Conservation (phyloP, 805 yeast genomes). For the Candida ovalis region DNA sequence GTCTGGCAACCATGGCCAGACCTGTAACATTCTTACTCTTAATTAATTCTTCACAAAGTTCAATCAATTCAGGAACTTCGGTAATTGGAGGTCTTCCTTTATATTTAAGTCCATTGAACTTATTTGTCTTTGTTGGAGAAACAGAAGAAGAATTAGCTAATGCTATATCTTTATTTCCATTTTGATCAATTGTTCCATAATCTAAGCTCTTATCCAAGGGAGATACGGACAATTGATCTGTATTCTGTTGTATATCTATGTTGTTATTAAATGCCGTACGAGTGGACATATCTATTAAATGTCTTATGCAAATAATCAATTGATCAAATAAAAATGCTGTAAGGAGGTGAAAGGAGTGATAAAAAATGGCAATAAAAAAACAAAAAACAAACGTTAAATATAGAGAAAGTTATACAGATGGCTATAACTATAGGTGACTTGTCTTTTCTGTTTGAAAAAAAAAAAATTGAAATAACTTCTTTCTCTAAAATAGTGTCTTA, state of each 20-base stretch:
- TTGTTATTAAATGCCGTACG: neutral
- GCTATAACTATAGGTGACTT: no score
- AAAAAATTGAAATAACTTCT: no score
- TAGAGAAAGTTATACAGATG: no score
- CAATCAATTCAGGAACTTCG: conserved; percentile 46
- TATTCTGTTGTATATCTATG: neutral
- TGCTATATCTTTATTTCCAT: neutral
- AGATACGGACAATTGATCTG: neutral
- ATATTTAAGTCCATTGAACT: conserved; percentile 22
- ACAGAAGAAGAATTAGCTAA: conserved; percentile 1
- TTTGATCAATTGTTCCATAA: neutral
- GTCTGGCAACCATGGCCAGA: conserved; percentile 75
- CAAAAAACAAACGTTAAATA: no score
- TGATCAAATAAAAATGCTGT: neutral
- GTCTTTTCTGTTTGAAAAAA: no score
- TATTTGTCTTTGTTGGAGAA: conserved; percentile 13
- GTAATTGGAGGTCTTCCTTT: conserved; percentile 41
- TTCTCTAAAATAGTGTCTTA: no score
- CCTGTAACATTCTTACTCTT: conserved; percentile 64
- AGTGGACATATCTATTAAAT: neutral
- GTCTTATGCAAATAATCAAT: neutral
- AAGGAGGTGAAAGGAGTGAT: neutral
- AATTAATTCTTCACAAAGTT: conserved; percentile 53
- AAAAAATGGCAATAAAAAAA: no score
- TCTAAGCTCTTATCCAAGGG: neutral